These are phyloP conservation scores for Williopsis jadinii DNA, from an alignment of 1,139 yeast species.

Conservation along the genomic window DNA sequence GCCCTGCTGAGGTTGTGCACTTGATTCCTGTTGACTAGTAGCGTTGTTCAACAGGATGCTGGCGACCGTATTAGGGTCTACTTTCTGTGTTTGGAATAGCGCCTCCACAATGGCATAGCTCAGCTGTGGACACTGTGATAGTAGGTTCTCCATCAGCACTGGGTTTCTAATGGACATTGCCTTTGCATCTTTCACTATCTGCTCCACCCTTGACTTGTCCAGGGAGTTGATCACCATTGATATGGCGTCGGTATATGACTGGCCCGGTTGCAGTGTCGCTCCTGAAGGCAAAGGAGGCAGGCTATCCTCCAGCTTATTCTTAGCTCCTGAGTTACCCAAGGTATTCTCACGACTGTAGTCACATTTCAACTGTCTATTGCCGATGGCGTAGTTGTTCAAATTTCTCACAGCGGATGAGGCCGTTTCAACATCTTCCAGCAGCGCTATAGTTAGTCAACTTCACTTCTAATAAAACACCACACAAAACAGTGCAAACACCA, in stretches of 20 bases:
- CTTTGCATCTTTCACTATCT: slow-evolving; percentile 55
- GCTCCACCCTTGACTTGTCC: slow-evolving; percentile 49
- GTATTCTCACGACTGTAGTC: slow-evolving; percentile 52
- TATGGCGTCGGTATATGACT: slow-evolving; percentile 53
- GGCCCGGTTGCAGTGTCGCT: slow-evolving; percentile 40
- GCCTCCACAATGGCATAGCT: slow-evolving; percentile 79
- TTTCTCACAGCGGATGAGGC: slow-evolving; percentile 91
- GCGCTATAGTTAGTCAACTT: no score
- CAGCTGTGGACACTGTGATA: slow-evolving; percentile 71
- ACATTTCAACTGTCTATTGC: slow-evolving; percentile 66
- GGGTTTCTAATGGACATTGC: slow-evolving; percentile 58
- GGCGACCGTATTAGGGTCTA: slow-evolving; percentile 26
- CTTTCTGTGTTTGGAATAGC: slow-evolving; percentile 40
- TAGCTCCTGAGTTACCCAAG: slow-evolving; percentile 5
- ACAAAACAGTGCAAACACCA: no score
- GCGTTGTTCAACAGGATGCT: slow-evolving; percentile 17
- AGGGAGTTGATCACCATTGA: slow-evolving; percentile 51
- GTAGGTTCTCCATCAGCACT: slow-evolving; percentile 51
- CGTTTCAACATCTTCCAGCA: slow-evolving; percentile 45
- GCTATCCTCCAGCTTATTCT: slow-evolving; percentile 11
- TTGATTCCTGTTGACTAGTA: not conserved
- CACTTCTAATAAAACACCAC: no score
- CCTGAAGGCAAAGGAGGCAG: slow-evolving; percentile 39
- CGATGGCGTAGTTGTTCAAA: slow-evolving; percentile 71
- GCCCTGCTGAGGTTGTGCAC: slow-evolving; percentile 3